Conservation (phyloP, 1,284 basidiomycete genomes). For the Malassezia dermatis region DNA sequence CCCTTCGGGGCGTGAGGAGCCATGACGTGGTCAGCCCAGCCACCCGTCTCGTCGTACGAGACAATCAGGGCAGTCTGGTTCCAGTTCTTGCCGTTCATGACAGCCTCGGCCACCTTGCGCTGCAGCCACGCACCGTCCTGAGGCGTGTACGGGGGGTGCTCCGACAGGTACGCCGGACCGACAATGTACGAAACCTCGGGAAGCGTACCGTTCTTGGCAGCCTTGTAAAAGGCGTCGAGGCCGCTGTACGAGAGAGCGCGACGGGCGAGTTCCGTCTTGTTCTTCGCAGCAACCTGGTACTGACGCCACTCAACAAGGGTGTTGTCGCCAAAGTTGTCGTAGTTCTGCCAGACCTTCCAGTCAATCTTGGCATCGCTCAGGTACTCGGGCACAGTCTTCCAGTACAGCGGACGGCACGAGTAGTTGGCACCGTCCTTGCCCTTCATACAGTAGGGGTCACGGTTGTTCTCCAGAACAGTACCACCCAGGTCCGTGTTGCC, state of each 20-base stretch:
- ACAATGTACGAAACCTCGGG: slow-evolving; percentile 35
- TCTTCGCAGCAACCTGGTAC: slow-evolving; percentile 19
- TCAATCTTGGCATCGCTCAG: slow-evolving; percentile 24
- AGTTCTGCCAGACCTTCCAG: slow-evolving; percentile 28
- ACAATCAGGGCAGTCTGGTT: slow-evolving; percentile 26
- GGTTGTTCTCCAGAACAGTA: slow-evolving; percentile 20
- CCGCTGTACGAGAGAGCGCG: slow-evolving; percentile 17
- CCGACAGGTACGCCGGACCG: slow-evolving; percentile 30
- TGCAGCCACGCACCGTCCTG: slow-evolving; percentile 35
- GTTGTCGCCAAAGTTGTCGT: slow-evolving; percentile 31
- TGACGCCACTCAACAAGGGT: slow-evolving; percentile 17
- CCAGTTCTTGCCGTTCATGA: slow-evolving; percentile 25
- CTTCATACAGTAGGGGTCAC: slow-evolving; percentile 13
- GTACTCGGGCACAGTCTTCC: slow-evolving; percentile 35
- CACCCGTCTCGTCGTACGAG: slow-evolving; percentile 39
- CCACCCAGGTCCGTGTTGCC: slow-evolving; percentile 9
- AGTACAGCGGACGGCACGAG: slow-evolving; percentile 18
- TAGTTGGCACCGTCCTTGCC: slow-evolving; percentile 10
- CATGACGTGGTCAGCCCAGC: slow-evolving; percentile 37
- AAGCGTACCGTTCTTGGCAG: slow-evolving; percentile 26
- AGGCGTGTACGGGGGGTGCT: slow-evolving; percentile 31
- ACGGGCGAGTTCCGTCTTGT: slow-evolving; percentile 12
- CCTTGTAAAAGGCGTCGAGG: slow-evolving; percentile 25
- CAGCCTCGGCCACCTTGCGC: slow-evolving; percentile 30
- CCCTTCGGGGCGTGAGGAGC: slow-evolving; percentile 13